phyloP scores from a whole-genome alignment of 176 grass and related monocot genomes.

The Alloteropsis semialata region DNA sequence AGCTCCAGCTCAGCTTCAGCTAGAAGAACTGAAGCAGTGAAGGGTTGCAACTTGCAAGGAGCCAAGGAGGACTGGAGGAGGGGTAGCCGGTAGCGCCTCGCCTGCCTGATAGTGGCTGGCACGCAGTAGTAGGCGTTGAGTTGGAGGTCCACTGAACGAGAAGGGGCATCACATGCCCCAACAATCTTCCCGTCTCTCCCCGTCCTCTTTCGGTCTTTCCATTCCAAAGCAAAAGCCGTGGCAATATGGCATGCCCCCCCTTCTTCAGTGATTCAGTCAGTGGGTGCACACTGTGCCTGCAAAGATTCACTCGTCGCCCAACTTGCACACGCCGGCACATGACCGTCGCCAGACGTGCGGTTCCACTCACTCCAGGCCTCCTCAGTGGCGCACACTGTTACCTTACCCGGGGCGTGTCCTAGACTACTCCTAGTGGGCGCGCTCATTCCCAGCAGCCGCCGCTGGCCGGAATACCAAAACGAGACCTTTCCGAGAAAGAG shows the following conservation, averaged over 20 bases:
- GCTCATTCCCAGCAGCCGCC: not conserved
- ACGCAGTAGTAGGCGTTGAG: constrained; percentile 34
- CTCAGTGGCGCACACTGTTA: constrained; percentile 26
- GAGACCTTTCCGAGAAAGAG: not conserved
- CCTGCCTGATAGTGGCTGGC: constrained; percentile 27
- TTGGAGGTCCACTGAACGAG: constrained; percentile 40
- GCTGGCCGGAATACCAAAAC: not conserved
- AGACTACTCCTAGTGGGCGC: not conserved
- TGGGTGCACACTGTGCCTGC: constrained; percentile 21
- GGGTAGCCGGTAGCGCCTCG: not conserved
- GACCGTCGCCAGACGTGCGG: constrained; percentile 19
- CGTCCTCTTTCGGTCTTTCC: not conserved
- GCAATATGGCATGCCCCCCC: too few species aligned
- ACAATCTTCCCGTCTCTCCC: constrained; percentile 25
- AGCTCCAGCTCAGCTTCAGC: constrained; percentile 9
- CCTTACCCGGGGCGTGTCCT: not conserved
- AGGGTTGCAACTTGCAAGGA: not conserved
- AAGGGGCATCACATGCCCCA: constrained; percentile 43
- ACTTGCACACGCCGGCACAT: constrained; percentile 16
- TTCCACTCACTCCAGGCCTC: not conserved
- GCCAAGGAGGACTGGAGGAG: too few species aligned
- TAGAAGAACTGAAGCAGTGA: not conserved
- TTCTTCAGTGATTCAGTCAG: not conserved
- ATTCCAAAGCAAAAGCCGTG: constrained; percentile 10
- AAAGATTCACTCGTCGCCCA: constrained; percentile 25